Evolutionary conservation across 2,329 filamentous ascomycete genomes (phyloP), one percentile per base, ranked within the genome.

Genomic region (Aspergillus nomiae): DNA sequence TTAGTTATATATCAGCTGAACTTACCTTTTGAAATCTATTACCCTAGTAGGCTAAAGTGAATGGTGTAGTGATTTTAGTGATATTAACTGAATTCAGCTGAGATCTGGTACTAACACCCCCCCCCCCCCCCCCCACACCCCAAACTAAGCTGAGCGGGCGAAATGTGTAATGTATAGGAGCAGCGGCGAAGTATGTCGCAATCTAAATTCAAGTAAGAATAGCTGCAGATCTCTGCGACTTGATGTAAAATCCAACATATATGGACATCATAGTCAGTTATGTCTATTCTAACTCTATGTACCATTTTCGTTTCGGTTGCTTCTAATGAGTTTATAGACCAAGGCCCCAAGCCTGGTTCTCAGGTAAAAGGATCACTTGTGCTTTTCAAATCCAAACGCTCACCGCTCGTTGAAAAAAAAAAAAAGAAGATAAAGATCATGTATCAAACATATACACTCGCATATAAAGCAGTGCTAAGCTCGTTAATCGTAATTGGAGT

Each of bases 401-500:
- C 19, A 32, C 28, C 48, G 28, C 48, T 51, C 2, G 19, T 51
- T 12, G 4, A n/a, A 24, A 46, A 46, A 8, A 48, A 2, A 7
- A 26, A 26, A 2, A 3, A 16, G 24, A 55, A 21, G 21, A 21
- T 26, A 55, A 24, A 16, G 30, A 26, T 38, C 34, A 55, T n/a
- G 16, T 36, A 55, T 36, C n/a, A 26, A 55, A 55, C 16, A 38
- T 28, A 38, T 34, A 55, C 14, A 26, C 12, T 2, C 36, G 51
- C n/a, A 26, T 54, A 19, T 16, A 55, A 16, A 38, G 21, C 10
- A 26, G 21, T 32, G 34, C 11, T 36, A 38, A 55, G 12, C n/a
- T 55, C 51, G 32, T 55, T 24, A 55, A n/a, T 55, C 51, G n/a
- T 55, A 55, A 55, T n/a, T 38, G 21, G 51, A 26, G 26, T 16